Evolutionary conservation across 2,329 filamentous ascomycete species (phyloP), one percentile per base, ranked within the genome.

Genomic region (Ceratocystis albifundus): DNA sequence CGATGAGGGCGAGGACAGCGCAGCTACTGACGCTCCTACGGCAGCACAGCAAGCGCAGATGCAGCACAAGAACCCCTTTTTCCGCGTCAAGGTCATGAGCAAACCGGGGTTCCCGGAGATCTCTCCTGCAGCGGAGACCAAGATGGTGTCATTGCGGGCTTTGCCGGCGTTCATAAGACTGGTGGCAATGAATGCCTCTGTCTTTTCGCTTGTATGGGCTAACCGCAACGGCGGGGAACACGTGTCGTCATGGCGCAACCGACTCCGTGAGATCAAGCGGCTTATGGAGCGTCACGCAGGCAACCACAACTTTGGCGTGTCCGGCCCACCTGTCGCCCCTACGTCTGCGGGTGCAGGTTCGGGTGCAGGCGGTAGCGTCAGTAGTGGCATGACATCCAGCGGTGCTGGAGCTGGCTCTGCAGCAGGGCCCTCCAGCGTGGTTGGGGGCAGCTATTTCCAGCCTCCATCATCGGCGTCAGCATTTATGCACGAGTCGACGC

Each of bases 131-230:
- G 88, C 90, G 0, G 88, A 93, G 69, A 87, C 89, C 7, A 97
- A 97, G 75, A 88, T 97, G 71, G 83, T 99, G 67, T 92, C 88
- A 17, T 83, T 93, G 41, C 86, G 85, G 70, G 90, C 90, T 12
- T 80, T 99, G 7, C 89, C 92, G 0, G 83, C 86, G 8, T 95
- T 96, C 73, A 89, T 96, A 65, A 86, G 94, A 46, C 85, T 96
- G 61, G 80, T 97, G 20, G 90, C 93, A 0, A 83, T 99, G 69
- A 97, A 96, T 72, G 92, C 94, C 0, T 95, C 90, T 15, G 90
- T 97, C 7, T 96, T 97, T 74, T 90, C 89, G 1, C 83, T 88
- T 57, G 92, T 96, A n/a, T 96, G 93, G 90, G 84, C 84, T 61
- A 86, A 84, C 71, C 82, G 86, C 61, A 84, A 88, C 69, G 88